These are phyloP conservation scores for Thelonectria olida DNA, from an alignment of 2,329 filamentous ascomycete genomes.

Conservation along the genomic window DNA sequence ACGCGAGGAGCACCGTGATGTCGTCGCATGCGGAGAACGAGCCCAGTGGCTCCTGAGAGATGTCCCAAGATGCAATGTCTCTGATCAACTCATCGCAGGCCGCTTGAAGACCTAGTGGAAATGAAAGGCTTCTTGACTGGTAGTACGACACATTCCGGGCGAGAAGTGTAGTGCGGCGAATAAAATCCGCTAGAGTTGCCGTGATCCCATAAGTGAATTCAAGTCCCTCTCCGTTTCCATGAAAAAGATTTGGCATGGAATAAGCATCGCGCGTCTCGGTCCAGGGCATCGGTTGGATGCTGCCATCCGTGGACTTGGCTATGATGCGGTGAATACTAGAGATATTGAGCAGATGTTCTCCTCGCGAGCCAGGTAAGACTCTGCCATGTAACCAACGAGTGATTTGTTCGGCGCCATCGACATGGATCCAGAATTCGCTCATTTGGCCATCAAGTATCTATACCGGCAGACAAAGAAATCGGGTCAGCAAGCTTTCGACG, in stretches of 20 bases:
- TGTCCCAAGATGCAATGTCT: constrained; percentile 7
- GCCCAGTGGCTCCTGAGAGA: neutral
- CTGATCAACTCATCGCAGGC: neutral
- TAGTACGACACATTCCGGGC: constrained; percentile 12
- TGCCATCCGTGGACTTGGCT: constrained; percentile 2
- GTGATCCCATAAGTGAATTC: constrained; percentile 19
- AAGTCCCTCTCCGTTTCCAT: constrained; percentile 7
- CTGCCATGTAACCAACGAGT: neutral
- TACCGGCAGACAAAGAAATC: neutral
- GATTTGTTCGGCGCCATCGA: constrained; percentile 8
- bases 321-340: constrained; percentile 9
- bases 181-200: constrained; percentile 2
- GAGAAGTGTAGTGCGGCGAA: constrained; percentile 7
- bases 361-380: constrained; percentile 7
- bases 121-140: neutral
- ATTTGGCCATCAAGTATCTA: constrained; percentile 20
- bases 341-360: constrained; percentile 20
- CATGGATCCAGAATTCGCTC: constrained; percentile 23
- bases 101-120: neutral
- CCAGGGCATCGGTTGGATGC: neutral
- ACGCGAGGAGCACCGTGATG: constrained; percentile 3
- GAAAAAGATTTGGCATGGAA: neutral
- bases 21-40: constrained; percentile 1
- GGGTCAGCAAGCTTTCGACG: neutral
- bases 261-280: neutral